Conservation (phyloP, 2,329 filamentous ascomycete species). For the Grosmannia serpens region DNA sequence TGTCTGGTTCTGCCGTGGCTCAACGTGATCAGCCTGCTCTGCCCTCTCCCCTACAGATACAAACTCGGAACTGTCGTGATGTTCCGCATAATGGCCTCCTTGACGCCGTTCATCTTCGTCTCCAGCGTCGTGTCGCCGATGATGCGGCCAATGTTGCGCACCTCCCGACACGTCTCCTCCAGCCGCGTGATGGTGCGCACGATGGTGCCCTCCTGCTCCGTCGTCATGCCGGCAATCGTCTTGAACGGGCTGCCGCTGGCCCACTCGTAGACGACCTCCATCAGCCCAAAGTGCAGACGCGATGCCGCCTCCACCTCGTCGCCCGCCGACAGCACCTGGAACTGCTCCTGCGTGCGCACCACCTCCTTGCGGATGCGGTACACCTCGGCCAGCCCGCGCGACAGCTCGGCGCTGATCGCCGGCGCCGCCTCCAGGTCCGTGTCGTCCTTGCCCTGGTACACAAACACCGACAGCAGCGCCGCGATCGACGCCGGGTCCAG, state of each 20-base stretch:
- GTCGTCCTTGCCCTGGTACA: conserved; percentile 79
- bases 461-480: conserved; percentile 82
- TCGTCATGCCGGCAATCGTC: conserved; percentile 89
- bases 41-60: conserved; percentile 53
- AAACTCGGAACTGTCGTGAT: conserved; percentile 82
- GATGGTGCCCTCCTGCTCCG: conserved; percentile 95
- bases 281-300: conserved; percentile 78
- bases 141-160: conserved; percentile 91
- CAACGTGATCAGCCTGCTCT: background rate
- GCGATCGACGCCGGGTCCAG: conserved; percentile 97
- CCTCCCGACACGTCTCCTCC: conserved; percentile 93
- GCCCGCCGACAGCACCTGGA: conserved; percentile 82
- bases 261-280: conserved; percentile 99
- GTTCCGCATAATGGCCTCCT: conserved; percentile 96
- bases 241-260: conserved; percentile 96
- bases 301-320: conserved; percentile 88
- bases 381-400: conserved; percentile 74
- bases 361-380: conserved; percentile 86
- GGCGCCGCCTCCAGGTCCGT: conserved; percentile 58
- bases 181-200: conserved; percentile 87
- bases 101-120: conserved; percentile 91
- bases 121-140: conserved; percentile 90
- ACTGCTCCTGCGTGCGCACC: conserved; percentile 75
- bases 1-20: too few species aligned
- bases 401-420: conserved; percentile 68